A percentile compares a stretch with the other conserved stretches of the same genome.
Conservation (phyloP, 371 early-diverging fungal genomes). For the Mortierella sp. region DNA sequence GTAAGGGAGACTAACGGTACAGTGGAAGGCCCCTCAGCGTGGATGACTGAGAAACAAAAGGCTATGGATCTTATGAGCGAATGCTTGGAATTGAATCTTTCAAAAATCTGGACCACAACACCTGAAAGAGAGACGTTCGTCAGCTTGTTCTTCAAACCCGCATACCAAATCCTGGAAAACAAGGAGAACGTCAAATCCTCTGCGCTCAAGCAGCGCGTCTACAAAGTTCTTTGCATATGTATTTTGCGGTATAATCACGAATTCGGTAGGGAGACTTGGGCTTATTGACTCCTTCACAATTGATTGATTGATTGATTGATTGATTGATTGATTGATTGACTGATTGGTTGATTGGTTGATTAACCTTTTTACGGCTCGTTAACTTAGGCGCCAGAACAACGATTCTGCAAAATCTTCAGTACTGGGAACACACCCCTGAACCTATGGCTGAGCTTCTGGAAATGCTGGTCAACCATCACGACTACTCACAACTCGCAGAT, state of each 20-base stretch:
- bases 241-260: constrained; percentile 81
- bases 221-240: constrained; percentile 73
- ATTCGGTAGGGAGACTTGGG: constrained; percentile 65
- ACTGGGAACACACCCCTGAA: constrained; percentile 94
- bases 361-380: neutral
- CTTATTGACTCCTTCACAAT: too few relatives aligned
- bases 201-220: constrained; percentile 67
- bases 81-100: constrained; percentile 75
- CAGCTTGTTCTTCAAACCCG: constrained; percentile 89
- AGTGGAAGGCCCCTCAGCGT: constrained; percentile 63
- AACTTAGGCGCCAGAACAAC: constrained; percentile 80
- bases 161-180: constrained; percentile 86
- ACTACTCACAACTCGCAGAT: constrained; percentile 81
- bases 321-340: neutral
- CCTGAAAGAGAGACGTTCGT: constrained; percentile 84
- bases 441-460: constrained; percentile 90
- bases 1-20: constrained; percentile 57
- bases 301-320: neutral
- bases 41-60: constrained; percentile 67
- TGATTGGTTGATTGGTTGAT: neutral
- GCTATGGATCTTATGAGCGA: constrained; percentile 68
- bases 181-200: constrained; percentile 72
- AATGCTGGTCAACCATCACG: constrained; percentile 71
- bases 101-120: constrained; percentile 83
- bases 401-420: constrained; percentile 89